Evolutionary conservation across 2,329 filamentous ascomycete genomes (phyloP).

Genomic region (Aspergillus luchuensis): DNA sequence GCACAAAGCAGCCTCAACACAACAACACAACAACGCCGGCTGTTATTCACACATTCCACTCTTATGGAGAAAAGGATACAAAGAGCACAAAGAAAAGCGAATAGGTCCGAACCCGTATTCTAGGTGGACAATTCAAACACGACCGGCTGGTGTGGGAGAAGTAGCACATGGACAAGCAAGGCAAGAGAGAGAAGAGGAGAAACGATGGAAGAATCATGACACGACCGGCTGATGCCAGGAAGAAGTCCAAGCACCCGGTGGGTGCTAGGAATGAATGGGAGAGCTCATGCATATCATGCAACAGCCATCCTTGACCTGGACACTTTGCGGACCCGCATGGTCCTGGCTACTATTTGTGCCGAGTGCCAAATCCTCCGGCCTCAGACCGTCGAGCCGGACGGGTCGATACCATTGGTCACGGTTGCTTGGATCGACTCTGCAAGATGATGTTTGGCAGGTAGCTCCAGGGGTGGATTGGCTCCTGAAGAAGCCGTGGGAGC

Average conservation of each 20-base stretch:
- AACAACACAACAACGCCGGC: slow-evolving; percentile 1
- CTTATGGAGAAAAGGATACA: background rate
- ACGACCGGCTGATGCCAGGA: background rate
- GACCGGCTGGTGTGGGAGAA: background rate
- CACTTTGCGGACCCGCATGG: slow-evolving; percentile 3
- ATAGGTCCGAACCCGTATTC: background rate
- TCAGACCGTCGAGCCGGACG: background rate
- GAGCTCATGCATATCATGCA: background rate
- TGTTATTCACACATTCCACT: slow-evolving; percentile 11
- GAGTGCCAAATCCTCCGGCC: slow-evolving; percentile 18
- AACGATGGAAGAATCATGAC: background rate
- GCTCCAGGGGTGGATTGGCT: slow-evolving; percentile 20
- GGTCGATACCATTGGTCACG: slow-evolving; percentile 16
- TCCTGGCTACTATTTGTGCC: slow-evolving; percentile 14
- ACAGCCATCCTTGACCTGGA: slow-evolving; percentile 9
- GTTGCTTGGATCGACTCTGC: slow-evolving; percentile 12
- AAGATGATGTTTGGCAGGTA: slow-evolving; percentile 6
- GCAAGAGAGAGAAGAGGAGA: background rate
- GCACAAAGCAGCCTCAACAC: background rate
- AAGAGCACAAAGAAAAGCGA: background rate
- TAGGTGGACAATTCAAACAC: background rate
- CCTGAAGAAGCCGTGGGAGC: background rate
- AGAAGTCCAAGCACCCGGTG: background rate
- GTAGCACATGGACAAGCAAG: background rate
- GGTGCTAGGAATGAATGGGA: background rate